These are phyloP conservation scores for Hyparrhenia diplandra DNA, from an alignment of 176 grass and related monocot genomes.

Conservation along the genomic window DNA sequence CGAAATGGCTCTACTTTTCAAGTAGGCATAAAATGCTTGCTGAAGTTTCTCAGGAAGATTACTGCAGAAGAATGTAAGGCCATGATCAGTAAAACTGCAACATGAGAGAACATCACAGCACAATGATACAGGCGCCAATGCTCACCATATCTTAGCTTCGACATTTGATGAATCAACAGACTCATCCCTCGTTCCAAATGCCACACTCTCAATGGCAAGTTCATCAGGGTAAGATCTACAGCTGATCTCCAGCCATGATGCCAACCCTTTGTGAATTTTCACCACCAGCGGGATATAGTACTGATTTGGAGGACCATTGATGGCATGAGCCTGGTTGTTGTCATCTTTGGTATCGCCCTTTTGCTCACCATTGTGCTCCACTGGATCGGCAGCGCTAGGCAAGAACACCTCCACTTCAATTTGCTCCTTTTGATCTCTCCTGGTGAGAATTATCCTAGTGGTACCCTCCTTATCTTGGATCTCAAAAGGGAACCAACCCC, in stretches of 20 bases:
- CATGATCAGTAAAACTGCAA: slow-evolving; percentile 2
- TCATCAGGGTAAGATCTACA: slow-evolving; percentile 34
- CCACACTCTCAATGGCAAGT: slow-evolving; percentile 24
- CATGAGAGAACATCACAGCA: background rate
- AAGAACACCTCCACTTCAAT: slow-evolving; percentile 36
- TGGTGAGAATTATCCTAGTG: slow-evolving; percentile 17
- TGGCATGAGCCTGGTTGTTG: too few relatives aligned
- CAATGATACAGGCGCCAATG: background rate
- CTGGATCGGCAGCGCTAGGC: background rate
- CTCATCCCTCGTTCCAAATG: background rate
- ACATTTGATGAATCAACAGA: slow-evolving; percentile 15
- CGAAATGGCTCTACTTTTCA: slow-evolving; percentile 35
- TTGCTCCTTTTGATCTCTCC: background rate
- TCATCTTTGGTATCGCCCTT: too few relatives aligned
- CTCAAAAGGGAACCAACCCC: slow-evolving; percentile 33
- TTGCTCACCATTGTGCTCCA: background rate
- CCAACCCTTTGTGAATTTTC: slow-evolving; percentile 18
- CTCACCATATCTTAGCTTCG: slow-evolving; percentile 26
- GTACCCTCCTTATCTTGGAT: slow-evolving; percentile 45
- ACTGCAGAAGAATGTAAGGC: slow-evolving; percentile 13
- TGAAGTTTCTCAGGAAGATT: slow-evolving; percentile 29
- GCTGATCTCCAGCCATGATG: slow-evolving; percentile 34
- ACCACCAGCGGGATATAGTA: slow-evolving; percentile 9
- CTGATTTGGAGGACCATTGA: too few relatives aligned
- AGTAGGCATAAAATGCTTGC: slow-evolving; percentile 28